Percentiles rank a stretch among this genome's conserved stretches.
These are phyloP conservation scores for Taiozyma sp. DNA, from an alignment of 1,139 yeast species.

Conservation along the genomic window DNA sequence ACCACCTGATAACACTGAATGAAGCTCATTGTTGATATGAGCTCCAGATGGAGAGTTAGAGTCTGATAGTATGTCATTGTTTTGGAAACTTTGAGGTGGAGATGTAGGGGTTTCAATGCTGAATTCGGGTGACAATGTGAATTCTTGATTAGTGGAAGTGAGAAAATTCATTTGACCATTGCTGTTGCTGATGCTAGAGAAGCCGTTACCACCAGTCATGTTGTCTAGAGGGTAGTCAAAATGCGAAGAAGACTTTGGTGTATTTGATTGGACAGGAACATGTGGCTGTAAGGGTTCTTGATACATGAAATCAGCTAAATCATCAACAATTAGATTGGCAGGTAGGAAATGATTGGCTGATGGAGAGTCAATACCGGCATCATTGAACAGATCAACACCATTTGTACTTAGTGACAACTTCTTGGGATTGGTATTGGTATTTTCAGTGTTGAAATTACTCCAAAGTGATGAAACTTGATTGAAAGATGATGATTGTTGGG, in stretches of 20 bases:
- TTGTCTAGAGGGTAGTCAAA: not conserved
- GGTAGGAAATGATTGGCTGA: conserved; percentile 19
- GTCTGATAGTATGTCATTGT: conserved; percentile 16
- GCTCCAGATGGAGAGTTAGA: conserved; percentile 17
- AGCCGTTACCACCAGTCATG: conserved; percentile 3
- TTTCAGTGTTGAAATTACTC: conserved; percentile 8
- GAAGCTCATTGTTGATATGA: conserved; percentile 7
- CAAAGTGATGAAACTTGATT: conserved; percentile 9
- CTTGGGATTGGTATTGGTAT: conserved; percentile 4
- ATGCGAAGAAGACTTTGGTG: not conserved
- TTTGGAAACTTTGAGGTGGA: conserved; percentile 20
- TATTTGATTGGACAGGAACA: not conserved
- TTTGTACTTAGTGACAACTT: conserved; percentile 9
- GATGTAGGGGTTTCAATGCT: conserved; percentile 16
- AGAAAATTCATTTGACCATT: not conserved
- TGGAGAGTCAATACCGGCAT: conserved; percentile 17
- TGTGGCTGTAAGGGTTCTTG: not conserved
- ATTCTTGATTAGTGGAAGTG: not conserved
- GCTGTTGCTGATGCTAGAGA: conserved; percentile 2
- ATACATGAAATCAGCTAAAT: conserved; percentile 11
- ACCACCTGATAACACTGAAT: conserved; percentile 18
- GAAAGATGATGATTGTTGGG: not conserved
- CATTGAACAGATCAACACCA: not conserved
- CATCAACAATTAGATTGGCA: conserved; percentile 21
- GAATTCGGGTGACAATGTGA: not conserved